Conservation (phyloP, 345 rosid species). For the Bruguiera gymnorhiza region DNA sequence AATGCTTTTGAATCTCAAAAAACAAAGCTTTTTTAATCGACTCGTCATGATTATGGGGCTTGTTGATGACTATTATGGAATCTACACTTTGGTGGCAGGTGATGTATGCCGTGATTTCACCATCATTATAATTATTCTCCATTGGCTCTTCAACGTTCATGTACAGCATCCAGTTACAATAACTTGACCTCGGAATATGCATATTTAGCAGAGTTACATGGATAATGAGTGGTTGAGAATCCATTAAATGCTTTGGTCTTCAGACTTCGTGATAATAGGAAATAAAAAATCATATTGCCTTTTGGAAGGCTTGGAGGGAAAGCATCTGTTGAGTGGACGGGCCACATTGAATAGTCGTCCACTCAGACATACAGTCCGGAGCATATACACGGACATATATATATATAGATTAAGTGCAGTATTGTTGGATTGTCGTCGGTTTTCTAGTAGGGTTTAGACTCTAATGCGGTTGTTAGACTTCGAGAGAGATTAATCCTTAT, state of each 20-base stretch:
- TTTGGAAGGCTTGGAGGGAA: too few species aligned
- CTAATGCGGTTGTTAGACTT: too few species aligned
- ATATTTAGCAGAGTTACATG: background rate
- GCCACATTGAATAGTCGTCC: constrained; percentile 7
- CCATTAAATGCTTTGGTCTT: background rate
- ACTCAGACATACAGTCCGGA: background rate
- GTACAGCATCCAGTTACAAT: background rate
- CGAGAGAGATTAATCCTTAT: too few species aligned
- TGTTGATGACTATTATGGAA: too few species aligned
- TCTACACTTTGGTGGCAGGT: background rate
- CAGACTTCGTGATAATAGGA: background rate
- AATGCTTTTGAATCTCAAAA: too few species aligned
- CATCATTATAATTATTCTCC: background rate
- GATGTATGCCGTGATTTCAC: constrained; percentile 6
- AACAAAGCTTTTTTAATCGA: background rate
- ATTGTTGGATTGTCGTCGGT: too few species aligned
- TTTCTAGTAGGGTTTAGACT: too few species aligned
- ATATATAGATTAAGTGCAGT: too few species aligned
- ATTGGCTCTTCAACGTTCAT: too few species aligned
- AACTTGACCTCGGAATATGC: background rate
- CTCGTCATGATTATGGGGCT: background rate
- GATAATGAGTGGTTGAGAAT: background rate
- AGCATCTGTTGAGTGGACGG: background rate
- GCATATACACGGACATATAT: too few species aligned
- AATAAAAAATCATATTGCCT: background rate